Evolutionary conservation across 1,284 basidiomycete species (phyloP).

Genomic region (Apiotrichum laibachii): DNA sequence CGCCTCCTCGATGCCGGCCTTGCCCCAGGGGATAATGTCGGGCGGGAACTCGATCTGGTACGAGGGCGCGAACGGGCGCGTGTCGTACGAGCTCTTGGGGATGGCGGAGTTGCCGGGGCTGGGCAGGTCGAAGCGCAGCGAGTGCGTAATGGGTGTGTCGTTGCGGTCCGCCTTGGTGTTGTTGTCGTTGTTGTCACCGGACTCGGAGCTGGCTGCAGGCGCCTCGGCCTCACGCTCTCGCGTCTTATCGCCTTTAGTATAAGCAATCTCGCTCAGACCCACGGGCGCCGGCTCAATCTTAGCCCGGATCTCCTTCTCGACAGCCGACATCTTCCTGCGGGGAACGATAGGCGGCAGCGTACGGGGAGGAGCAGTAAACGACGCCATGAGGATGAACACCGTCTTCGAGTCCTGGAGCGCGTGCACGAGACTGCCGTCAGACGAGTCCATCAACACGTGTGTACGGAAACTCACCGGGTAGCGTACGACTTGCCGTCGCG

Average conservation of each 20-base stretch:
- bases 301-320: background rate
- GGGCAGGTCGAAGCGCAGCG: conserved; percentile 18
- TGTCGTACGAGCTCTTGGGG: conserved; percentile 7
- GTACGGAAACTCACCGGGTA: conserved; percentile 25
- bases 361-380: conserved; percentile 68
- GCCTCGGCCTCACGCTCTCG: background rate
- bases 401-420: conserved; percentile 70
- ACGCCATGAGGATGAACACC: conserved; percentile 80
- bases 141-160: conserved; percentile 18
- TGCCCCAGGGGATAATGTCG: conserved; percentile 60
- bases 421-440: conserved; percentile 66
- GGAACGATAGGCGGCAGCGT: conserved; percentile 2
- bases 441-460: too few relatives aligned
- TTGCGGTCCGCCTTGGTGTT: conserved; percentile 9
- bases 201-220: background rate
- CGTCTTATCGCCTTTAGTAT: background rate
- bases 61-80: conserved; percentile 20
- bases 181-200: background rate
- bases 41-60: conserved; percentile 39
- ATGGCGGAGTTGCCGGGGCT: conserved; percentile 2
- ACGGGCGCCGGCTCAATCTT: background rate
- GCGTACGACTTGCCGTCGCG: conserved; percentile 58
- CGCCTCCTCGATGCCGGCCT: conserved; percentile 63
- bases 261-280: background rate
- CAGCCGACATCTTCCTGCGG: background rate